These are phyloP conservation scores for Globisporangium nunn DNA, from an alignment of 352 stramenopile genomes.

Conservation along the genomic window DNA sequence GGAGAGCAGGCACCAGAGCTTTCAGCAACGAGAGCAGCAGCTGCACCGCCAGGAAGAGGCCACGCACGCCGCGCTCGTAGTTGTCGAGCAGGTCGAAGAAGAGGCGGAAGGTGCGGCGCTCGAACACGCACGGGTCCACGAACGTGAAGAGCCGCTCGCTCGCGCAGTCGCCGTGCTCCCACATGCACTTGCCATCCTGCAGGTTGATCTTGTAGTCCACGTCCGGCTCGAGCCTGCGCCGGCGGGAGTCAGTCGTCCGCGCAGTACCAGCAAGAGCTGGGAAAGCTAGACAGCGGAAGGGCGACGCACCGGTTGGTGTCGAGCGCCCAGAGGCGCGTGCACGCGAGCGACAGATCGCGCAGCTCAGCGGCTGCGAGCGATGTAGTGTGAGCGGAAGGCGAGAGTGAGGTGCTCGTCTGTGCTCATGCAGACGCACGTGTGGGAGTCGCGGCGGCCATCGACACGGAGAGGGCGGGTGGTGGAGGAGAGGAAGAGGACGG, in stretches of 20 bases:
- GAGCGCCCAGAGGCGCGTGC: constrained; percentile 90
- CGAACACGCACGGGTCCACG: constrained; percentile 81
- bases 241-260: too few species aligned
- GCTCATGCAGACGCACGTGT: neutral
- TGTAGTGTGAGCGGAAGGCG: too few species aligned
- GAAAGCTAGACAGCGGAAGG: too few species aligned
- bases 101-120: constrained; percentile 87
- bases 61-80: constrained; percentile 70
- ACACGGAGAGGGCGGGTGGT: too few species aligned
- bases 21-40: neutral
- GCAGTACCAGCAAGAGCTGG: too few species aligned
- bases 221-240: constrained; percentile 62
- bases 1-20: neutral
- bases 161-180: constrained; percentile 83
- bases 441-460: neutral
- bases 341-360: constrained; percentile 61
- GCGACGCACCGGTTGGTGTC: constrained; percentile 72
- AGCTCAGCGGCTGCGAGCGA: constrained; percentile 27
- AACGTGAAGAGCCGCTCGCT: constrained; percentile 88
- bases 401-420: too few species aligned
- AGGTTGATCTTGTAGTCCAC: constrained; percentile 93
- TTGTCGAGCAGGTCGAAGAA: constrained; percentile 90
- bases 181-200: constrained; percentile 89
- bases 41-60: neutral
- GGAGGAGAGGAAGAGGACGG: neutral